Evolutionary conservation across 139 green algal genomes (phyloP), one percentile per base, ranked within the genome.

Genomic region (Micromonas commoda): DNA sequence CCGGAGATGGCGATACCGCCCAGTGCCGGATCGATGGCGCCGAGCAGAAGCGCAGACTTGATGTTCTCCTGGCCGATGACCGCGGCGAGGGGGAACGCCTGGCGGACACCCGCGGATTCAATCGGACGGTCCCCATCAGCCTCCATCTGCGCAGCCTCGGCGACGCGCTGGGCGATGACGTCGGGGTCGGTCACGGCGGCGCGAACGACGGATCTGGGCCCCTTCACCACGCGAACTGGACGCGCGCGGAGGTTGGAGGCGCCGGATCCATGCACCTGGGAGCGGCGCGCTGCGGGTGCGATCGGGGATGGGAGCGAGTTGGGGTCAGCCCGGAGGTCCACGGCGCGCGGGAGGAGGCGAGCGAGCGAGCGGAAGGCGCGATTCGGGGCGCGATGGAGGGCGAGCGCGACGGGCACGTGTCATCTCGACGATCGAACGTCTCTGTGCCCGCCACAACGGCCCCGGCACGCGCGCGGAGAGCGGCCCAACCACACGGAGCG

Each of bases 21-120:
- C 21, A 98, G 78, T 20, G 79, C 80, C 0, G 78, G 91, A 84
- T 98, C 94, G 24, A 97, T 88, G n/a, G 92, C 91, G n/a, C 96
- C 95, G 45, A 99, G 88, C 60, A 99, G 88, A 76, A 99, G 84
- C 6, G 95, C 94, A 78, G 91, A 80, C 86, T 99, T 99, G 80
- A 99, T 96, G 33, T 84, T 60, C 82, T 98, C 93, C 87, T 97
- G 91, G 20, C 92, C 93, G 16, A 97, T 88, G 2, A 97, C 91
- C 19, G 89, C 88, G 3, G 92, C 83, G 26, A 97, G 85, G 1
- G 93, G 93, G 75, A 91, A 95, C 34, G 87, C n/a, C 26, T 69
- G 45, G n/a, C 60, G 69, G 28, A 79, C 19, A 21, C 13, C 31
- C 19, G 35, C 31, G 23, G 24, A 16, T 2, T 54, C 53, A 16